phyloP scores from a whole-genome alignment of 225 moss, liverwort and hornwort species.

The Bryum argenteum region DNA sequence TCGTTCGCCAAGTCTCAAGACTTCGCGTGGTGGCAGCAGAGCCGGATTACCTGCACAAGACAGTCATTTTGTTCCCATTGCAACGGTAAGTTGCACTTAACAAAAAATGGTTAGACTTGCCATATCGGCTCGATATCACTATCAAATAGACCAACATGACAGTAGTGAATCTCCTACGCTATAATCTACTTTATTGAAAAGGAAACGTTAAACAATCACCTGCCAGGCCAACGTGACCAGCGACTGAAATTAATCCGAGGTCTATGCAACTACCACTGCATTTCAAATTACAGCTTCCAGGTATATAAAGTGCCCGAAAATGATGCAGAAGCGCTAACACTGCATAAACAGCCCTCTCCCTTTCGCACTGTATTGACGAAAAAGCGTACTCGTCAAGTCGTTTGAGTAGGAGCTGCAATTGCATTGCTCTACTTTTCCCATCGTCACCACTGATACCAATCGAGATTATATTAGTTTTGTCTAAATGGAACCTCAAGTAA shows the following conservation, averaged over 20 bases:
- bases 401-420: slow-evolving; percentile 80
- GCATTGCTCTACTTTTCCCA: slow-evolving; percentile 82
- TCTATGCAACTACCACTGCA: slow-evolving; percentile 65
- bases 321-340: slow-evolving; percentile 75
- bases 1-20: slow-evolving; percentile 83
- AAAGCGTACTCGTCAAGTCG: slow-evolving; percentile 75
- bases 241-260: slow-evolving; percentile 68
- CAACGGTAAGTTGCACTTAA: not conserved
- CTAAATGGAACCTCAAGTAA: slow-evolving; percentile 11
- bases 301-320: slow-evolving; percentile 69
- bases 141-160: not conserved
- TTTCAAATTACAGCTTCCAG: slow-evolving; percentile 61
- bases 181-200: slow-evolving; percentile 8
- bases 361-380: slow-evolving; percentile 62
- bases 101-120: not conserved
- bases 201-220: slow-evolving; percentile 39
- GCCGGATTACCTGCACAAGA: slow-evolving; percentile 53
- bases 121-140: slow-evolving; percentile 1
- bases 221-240: slow-evolving; percentile 58
- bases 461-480: slow-evolving; percentile 14
- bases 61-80: slow-evolving; percentile 1
- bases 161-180: slow-evolving; percentile 3
- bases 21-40: slow-evolving; percentile 80
- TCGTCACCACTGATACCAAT: slow-evolving; percentile 77
- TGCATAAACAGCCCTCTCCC: slow-evolving; percentile 66